Evolutionary conservation across 495 filamentous ascomycete species (phyloP), one percentile per base, ranked within the genome.

Genomic region (Cercophora samala): DNA sequence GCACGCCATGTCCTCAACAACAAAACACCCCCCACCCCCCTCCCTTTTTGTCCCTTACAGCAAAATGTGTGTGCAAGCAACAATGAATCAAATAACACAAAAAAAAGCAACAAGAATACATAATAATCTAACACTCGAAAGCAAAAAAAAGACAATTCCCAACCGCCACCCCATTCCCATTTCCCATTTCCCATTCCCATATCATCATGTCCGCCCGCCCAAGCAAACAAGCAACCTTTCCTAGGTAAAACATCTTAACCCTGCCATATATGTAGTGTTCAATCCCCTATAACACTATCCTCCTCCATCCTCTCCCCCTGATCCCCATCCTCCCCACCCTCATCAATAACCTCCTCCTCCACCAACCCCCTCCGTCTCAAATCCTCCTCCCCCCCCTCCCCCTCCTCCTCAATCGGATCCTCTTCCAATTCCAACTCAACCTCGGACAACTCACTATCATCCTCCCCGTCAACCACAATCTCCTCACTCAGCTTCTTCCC

Each of bases 201-300:
- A 60, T 18, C 58, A 60, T 25, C 29, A 29, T 60, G 5, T 17
- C 24, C 8, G n/a, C 58, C 17, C 23, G 1, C 13, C 53, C 19
- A 11, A 15, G 19, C 18, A 64, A 53, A 26, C 60, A 52, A 23
- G 42, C 11, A 22, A 22, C 32, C 23, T 29, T 29, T 29, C 4
- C 26, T 5, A 5, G 4, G 4, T 3, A 29, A 63, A 58, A 58
- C 54, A 6, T n/a, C 8, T 58, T 58, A 58, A 15, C 19, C 18
- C 54, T 13, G 17, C 6, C 52, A 21, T 54, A 17, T 4, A 29
- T 63, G 8, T 6, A 53, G 4, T 24, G 8, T 13, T 78, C 70
- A 92, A 77, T 92, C 90, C 32, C 90, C 89, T 80, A 92, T 85
- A 17, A 92, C 79, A 68, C 89, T 88, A 64, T 87, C 87, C 26